These are phyloP conservation scores for Cyclocybe cylindracea DNA, from an alignment of 768 basidiomycete genomes.

Conservation along the genomic window DNA sequence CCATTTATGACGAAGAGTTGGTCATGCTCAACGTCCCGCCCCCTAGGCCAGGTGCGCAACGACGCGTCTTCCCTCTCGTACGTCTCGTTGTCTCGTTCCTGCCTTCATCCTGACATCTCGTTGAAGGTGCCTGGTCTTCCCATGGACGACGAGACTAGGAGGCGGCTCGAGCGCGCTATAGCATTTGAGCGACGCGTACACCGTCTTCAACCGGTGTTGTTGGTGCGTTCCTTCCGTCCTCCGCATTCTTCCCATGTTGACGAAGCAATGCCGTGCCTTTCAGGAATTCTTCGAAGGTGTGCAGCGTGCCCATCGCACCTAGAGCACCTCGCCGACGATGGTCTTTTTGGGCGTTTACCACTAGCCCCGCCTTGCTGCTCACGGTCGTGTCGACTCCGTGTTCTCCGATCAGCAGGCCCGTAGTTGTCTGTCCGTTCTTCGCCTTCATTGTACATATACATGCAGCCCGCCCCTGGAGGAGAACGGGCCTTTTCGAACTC, in stretches of 20 bases:
- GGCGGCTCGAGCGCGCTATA: background rate
- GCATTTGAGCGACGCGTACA: background rate
- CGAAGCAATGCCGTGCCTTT: background rate
- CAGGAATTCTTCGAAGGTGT: slow-evolving; percentile 16
- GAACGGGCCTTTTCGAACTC: too few species aligned
- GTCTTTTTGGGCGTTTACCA: background rate
- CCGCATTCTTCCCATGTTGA: too few species aligned
- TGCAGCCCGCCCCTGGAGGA: too few species aligned
- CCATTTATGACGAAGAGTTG: slow-evolving; percentile 24
- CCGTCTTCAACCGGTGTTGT: background rate
- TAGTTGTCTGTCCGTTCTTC: too few species aligned
- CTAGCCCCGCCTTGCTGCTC: background rate
- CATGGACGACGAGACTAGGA: too few species aligned
- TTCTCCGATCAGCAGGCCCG: too few species aligned
- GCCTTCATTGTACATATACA: too few species aligned
- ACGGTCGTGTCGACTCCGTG: too few species aligned
- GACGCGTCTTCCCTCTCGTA: slow-evolving; percentile 5
- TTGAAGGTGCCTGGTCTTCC: too few species aligned
- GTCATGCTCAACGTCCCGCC: slow-evolving; percentile 18
- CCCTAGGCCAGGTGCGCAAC: background rate
- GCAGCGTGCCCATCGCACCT: background rate
- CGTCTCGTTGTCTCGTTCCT: background rate
- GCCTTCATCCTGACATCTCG: background rate
- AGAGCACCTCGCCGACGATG: background rate
- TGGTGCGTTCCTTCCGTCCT: too few species aligned